Percentiles rank a stretch among this genome's conserved stretches.
phyloP scores from a whole-genome alignment of 495 filamentous ascomycete species.

The Podospora anserina region DNA sequence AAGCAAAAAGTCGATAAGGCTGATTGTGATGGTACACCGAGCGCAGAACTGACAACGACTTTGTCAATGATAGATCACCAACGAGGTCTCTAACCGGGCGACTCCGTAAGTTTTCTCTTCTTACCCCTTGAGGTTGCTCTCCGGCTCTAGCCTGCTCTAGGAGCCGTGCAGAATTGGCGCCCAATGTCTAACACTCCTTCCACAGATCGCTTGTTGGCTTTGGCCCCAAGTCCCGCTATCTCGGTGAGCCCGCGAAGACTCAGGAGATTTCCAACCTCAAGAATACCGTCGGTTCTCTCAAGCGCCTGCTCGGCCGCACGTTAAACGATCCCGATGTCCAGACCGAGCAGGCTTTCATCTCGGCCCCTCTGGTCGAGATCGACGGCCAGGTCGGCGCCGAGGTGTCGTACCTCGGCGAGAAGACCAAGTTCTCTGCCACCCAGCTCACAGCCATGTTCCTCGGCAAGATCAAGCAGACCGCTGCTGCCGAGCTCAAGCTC shows the following conservation, averaged over 20 bases:
- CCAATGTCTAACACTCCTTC: conserved; percentile 14
- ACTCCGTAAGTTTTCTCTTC: conserved; percentile 72
- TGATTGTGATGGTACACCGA: conserved; percentile 9
- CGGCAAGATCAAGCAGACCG: conserved; percentile 86
- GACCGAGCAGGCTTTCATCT: conserved; percentile 87
- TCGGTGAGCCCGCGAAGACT: conserved; percentile 94
- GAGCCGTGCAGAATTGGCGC: not conserved
- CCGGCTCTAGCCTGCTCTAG: not conserved
- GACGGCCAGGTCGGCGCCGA: conserved; percentile 93
- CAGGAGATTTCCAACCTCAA: conserved; percentile 99
- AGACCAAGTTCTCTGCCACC: conserved; percentile 86
- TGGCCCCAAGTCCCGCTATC: conserved; percentile 84
- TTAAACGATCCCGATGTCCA: conserved; percentile 87
- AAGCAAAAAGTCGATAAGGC: not conserved
- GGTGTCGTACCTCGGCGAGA: conserved; percentile 90
- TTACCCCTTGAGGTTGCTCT: conserved; percentile 9
- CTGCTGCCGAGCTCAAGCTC: conserved; percentile 81
- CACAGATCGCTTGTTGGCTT: conserved; percentile 88
- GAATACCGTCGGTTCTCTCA: conserved; percentile 92
- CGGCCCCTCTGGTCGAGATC: conserved; percentile 82
- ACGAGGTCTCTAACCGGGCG: conserved; percentile 97
- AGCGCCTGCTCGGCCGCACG: conserved; percentile 82
- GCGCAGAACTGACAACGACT: conserved; percentile 13
- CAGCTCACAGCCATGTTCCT: conserved; percentile 94
- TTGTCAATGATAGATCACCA: conserved; percentile 68